Evolutionary conservation across 202 grass and related monocot genomes (phyloP).

Genomic region (Alloteropsis angusta): DNA sequence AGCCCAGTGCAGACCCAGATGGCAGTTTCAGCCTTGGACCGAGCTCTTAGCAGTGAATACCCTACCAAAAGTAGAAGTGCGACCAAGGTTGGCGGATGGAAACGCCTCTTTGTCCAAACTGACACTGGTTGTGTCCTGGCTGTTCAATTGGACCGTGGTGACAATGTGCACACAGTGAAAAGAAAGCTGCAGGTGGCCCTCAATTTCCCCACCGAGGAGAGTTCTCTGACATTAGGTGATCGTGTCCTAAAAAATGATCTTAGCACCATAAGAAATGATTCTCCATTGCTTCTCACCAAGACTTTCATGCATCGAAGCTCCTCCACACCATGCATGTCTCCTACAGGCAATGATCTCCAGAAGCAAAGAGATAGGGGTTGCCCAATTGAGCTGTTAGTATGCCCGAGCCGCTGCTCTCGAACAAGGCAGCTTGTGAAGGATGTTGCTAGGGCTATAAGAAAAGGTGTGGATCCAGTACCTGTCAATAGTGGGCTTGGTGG

Average conservation of each 20-base stretch:
- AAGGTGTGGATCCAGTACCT: constrained; percentile 63
- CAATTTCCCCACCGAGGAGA: constrained; percentile 75
- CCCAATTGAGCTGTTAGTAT: constrained; percentile 81
- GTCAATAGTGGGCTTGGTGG: constrained; percentile 84
- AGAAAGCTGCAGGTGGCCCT: constrained; percentile 79
- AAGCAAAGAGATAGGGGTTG: constrained; percentile 45
- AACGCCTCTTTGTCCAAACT: constrained; percentile 89
- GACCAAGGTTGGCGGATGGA: constrained; percentile 46
- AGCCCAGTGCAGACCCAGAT: constrained; percentile 88
- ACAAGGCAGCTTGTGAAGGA: constrained; percentile 78
- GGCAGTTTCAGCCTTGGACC: constrained; percentile 72
- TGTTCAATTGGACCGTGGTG: constrained; percentile 74
- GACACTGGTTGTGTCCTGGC: constrained; percentile 68
- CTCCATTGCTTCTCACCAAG: constrained; percentile 79
- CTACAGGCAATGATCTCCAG: constrained; percentile 61
- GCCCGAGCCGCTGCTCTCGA: constrained; percentile 42
- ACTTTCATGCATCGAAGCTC: constrained; percentile 74
- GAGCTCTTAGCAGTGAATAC: constrained; percentile 50
- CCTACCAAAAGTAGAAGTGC: constrained; percentile 39
- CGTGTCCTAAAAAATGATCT: constrained; percentile 88
- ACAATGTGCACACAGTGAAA: constrained; percentile 93
- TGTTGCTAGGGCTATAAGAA: constrained; percentile 75
- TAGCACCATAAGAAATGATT: constrained; percentile 77
- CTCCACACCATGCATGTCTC: constrained; percentile 84
- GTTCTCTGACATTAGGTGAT: constrained; percentile 76